Evolutionary conservation across 2,329 filamentous ascomycete species (phyloP), one percentile per base, ranked within the genome.

Genomic region (Colletotrichum sp.): DNA sequence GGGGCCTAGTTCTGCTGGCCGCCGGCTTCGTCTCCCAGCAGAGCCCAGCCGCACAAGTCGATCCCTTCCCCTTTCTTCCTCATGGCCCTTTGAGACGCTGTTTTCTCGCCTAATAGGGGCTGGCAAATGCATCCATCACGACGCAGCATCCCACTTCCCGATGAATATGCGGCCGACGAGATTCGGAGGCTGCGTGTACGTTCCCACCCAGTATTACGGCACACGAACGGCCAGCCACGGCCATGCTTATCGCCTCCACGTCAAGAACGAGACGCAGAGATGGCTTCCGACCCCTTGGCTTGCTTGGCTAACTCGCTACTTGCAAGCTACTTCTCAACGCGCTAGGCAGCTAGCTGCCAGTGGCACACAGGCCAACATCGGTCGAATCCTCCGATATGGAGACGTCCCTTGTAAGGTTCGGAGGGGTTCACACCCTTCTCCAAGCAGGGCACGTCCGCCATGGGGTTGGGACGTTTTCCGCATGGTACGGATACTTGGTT

Each of bases 381-480:
- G 69, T 57, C 55, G 68, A 57, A 61, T 39, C 67, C 67, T 71
- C 61, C 39, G 69, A 59, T 75, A 67, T 65, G 60, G 60, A 71
- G 43, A 65, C 34, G 55, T 74, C 59, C 60, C 67, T 66, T 60
- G 67, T 71, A 67, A 61, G 26, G 24, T 60, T 65, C 30, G 68
- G 72, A 66, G 36, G 43, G 48, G 67, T 36, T 34, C 72, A 66
- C 61, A 60, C 67, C 34, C 34, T 60, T 32, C 71, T 65, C 24
- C 26, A 39, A 57, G 28, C 66, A 74, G 71, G 67, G 48, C 60
- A 16, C 52, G 59, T 66, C 61, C 67, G 43, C 67, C 71, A 74
- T 74, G 67, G 60, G 60, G 67, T 71, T 74, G 72, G 60, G 60
- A 66, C 67, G 60, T 74, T 60, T 74, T 74, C 72, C 67, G 67